A percentile compares a stretch with the other conserved stretches of the same genome.
Conservation (phyloP, 1,284 basidiomycete species). For the Inonotus hispidus region DNA sequence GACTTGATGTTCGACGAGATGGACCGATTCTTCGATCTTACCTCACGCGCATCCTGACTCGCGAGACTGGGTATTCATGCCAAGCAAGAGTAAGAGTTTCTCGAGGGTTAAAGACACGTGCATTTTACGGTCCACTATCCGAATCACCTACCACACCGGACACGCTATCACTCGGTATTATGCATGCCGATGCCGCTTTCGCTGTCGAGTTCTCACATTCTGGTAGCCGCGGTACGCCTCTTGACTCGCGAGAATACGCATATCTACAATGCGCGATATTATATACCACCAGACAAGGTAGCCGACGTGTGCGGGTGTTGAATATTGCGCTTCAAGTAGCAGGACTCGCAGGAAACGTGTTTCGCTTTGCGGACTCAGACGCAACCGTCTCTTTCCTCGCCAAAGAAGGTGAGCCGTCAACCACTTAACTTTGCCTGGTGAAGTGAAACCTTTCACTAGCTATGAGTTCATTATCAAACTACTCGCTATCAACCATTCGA, state of each 20-base stretch:
- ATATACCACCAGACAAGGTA: conserved; percentile 78
- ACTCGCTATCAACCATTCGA: conserved; percentile 72
- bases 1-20: conserved; percentile 76
- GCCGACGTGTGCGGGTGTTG: conserved; percentile 80
- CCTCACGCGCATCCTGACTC: conserved; percentile 62
- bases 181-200: conserved; percentile 82
- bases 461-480: conserved; percentile 57
- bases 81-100: conserved; percentile 15
- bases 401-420: conserved; percentile 63
- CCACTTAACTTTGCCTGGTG: neutral
- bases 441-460: conserved; percentile 38
- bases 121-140: conserved; percentile 77
- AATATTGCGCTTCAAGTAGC: conserved; percentile 85
- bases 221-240: conserved; percentile 33
- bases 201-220: conserved; percentile 62
- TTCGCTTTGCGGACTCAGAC: conserved; percentile 91
- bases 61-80: conserved; percentile 43
- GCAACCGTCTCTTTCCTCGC: conserved; percentile 70
- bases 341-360: conserved; percentile 85
- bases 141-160: conserved; percentile 1
- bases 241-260: conserved; percentile 76
- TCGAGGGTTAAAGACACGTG: conserved; percentile 65
- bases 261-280: conserved; percentile 89
- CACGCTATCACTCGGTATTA: conserved; percentile 57
- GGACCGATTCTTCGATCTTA: conserved; percentile 65